Evolutionary conservation across 2,329 filamentous ascomycete species (phyloP), one percentile per base, ranked within the genome.

Genomic region (Mycosphaerella arachidis): DNA sequence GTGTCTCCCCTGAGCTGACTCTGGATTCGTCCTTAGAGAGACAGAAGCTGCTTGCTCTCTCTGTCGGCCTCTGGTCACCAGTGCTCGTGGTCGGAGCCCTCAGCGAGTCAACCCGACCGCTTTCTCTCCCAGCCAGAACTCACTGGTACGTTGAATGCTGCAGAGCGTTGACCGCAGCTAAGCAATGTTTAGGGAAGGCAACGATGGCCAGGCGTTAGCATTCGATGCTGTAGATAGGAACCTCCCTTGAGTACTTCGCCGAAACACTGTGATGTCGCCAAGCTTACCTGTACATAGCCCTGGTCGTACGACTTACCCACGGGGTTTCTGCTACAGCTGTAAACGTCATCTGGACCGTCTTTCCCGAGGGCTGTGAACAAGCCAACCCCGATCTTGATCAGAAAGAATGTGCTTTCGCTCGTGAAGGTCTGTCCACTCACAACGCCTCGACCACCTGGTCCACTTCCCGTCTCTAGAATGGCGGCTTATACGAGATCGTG

Each of bases 361-460:
- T 66, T 6, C 52, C 64, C 12, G 54, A 69, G 63, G 69, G 66
- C 9, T 71, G 69, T 51, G 60, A 48, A 7, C 50, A 50, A 16
- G 59, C 61, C 16, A 63, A 70, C 58, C 65, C 67, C 10, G 60
- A 35, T 6, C 73, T 74, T 10, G 73, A 72, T n/a, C 27, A 48
- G 16, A 24, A 30, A 45, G 31, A 59, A 27, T 70, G 69, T 50
- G 50, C 50, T 9, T 52, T 58, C 9, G 29, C 54, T 3, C 63
- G 69, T 24, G 68, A 68, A 4, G 55, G 58, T 24, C 66, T 73
- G 8, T 76, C 76, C 62, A 56, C 62, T 6, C 57, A 68, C 27
- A 73, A 74, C 43, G 59, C 65, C 33, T 76, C 73, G 4, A 67
- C 67, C 1, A 70, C 72, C 2, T 76, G 74, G 70, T 73, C 59